Evolutionary conservation across 208 protist genomes (phyloP).

Genomic region (Trypanosoma congolense): DNA sequence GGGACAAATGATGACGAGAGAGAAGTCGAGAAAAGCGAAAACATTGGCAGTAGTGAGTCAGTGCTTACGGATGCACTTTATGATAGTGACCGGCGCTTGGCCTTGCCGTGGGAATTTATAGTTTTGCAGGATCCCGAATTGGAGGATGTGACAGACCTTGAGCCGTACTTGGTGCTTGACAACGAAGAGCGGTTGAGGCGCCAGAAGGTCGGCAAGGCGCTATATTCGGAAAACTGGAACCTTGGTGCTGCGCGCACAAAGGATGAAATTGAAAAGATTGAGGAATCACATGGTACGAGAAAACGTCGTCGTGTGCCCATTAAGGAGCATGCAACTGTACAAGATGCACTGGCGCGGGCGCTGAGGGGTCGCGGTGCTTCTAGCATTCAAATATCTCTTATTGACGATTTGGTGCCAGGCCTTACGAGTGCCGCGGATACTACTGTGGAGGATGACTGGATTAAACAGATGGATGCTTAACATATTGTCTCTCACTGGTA

Average conservation of each 20-base stretch:
- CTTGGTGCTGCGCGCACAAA: slow-evolving; percentile 57
- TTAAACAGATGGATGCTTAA: not conserved
- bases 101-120: slow-evolving; percentile 82
- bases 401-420: slow-evolving; percentile 73
- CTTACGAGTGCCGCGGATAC: slow-evolving; percentile 40
- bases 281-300: slow-evolving; percentile 28
- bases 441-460: slow-evolving; percentile 54
- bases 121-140: slow-evolving; percentile 46
- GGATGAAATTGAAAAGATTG: slow-evolving; percentile 64
- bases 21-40: not conserved
- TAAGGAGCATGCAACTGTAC: slow-evolving; percentile 36
- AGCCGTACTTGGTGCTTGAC: slow-evolving; percentile 71
- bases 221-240: slow-evolving; percentile 69
- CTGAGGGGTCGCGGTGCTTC: slow-evolving; percentile 57
- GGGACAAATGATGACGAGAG: slow-evolving; percentile 17
- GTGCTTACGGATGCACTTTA: slow-evolving; percentile 48
- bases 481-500: not conserved
- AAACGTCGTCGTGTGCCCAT: slow-evolving; percentile 55
- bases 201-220: slow-evolving; percentile 50
- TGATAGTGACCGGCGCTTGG: slow-evolving; percentile 67
- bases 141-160: slow-evolving; percentile 64
- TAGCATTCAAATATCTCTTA: slow-evolving; percentile 62
- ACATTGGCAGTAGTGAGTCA: not conserved
- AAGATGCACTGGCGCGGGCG: slow-evolving; percentile 58
- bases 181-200: slow-evolving; percentile 83